Percentiles rank a stretch among this genome's conserved stretches.
These are phyloP conservation scores for Solanum lignicaule DNA, from an alignment of 257 asterid species.

Conservation along the genomic window DNA sequence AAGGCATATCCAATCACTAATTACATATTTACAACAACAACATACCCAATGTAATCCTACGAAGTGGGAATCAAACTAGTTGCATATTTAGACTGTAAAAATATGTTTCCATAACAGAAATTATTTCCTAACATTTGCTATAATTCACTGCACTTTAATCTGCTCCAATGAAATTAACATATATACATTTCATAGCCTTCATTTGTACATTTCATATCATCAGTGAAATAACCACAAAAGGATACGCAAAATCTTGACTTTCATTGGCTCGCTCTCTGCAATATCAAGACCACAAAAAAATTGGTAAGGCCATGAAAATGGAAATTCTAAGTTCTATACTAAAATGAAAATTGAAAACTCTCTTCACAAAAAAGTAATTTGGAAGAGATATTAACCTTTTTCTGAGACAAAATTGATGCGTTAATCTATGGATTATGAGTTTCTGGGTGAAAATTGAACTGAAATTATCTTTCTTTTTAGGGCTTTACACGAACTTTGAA, in stretches of 20 bases:
- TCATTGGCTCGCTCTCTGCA: conserved; percentile 57
- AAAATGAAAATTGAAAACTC: not conserved
- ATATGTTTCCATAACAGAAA: not conserved
- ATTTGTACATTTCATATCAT: not conserved
- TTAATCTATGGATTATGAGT: not conserved
- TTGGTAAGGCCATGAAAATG: not conserved
- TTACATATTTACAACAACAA: not conserved
- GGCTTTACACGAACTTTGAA: not conserved
- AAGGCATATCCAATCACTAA: not conserved
- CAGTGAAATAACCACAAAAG: conserved; percentile 9
- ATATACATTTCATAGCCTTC: not conserved
- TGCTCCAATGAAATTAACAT: not conserved
- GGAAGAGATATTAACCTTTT: not conserved
- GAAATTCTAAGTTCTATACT: not conserved
- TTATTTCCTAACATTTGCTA: not conserved
- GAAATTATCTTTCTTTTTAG: not conserved
- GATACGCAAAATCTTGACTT: conserved; percentile 82
- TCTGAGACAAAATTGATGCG: not conserved
- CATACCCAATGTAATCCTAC: not conserved
- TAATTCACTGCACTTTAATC: not conserved
- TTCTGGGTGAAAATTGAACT: not conserved
- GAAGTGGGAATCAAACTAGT: not conserved
- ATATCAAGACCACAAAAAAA: conserved; percentile 1
- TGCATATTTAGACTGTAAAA: not conserved
- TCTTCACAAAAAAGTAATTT: not conserved